phyloP scores from a whole-genome alignment of 148 eudicot species.

The Persicaria tinctoria region DNA sequence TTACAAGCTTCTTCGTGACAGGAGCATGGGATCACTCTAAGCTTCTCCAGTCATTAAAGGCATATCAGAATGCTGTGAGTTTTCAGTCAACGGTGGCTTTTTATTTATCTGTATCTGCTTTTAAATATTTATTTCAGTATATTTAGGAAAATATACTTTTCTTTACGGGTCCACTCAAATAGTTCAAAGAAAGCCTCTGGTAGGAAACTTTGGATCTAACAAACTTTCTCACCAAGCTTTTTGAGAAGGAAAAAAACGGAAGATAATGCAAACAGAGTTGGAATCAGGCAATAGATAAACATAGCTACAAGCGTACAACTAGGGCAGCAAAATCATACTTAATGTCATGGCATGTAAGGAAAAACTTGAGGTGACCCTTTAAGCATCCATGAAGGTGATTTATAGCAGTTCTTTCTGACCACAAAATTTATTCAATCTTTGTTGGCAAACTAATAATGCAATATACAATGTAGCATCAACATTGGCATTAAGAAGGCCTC shows the following conservation, averaged over 20 bases:
- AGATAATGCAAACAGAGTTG: background rate
- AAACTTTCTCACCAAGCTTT: background rate
- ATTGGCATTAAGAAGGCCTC: background rate
- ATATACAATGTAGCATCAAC: background rate
- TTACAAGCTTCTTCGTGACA: conserved; percentile 80
- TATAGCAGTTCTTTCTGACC: background rate
- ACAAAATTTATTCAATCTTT: background rate
- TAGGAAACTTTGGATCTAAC: background rate
- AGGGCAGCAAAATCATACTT: background rate
- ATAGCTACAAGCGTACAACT: background rate
- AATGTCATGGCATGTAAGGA: background rate
- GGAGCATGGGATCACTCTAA: conserved; percentile 82
- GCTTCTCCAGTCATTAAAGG: conserved; percentile 76
- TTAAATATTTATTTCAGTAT: background rate
- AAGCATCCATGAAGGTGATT: background rate
- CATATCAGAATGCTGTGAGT: conserved; percentile 94
- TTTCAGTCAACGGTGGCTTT: conserved; percentile 10
- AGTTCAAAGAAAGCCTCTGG: background rate
- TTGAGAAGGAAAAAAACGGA: background rate
- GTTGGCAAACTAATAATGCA: background rate
- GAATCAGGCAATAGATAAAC: background rate
- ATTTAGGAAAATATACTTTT: background rate
- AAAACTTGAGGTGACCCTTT: conserved; percentile 5
- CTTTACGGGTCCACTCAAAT: background rate
- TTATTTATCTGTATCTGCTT: background rate